Evolutionary conservation across 805 yeast species (phyloP).

Genomic region (Ogataea pilisensis): DNA sequence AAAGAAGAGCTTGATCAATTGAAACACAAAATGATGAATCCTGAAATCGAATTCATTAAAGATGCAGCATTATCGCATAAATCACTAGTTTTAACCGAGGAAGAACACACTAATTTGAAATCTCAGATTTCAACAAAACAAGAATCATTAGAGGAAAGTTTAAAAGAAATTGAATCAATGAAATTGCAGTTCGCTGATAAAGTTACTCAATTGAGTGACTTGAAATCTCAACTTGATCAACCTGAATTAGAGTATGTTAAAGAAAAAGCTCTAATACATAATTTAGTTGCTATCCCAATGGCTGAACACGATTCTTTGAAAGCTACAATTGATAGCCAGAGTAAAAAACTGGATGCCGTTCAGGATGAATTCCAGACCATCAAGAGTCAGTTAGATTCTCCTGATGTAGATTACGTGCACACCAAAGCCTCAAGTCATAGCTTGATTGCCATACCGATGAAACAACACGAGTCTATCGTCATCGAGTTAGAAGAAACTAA

Average conservation of each 20-base stretch:
- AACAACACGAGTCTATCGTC: slow-evolving; percentile 11
- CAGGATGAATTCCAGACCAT: slow-evolving; percentile 1
- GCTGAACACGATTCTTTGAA: slow-evolving; percentile 10
- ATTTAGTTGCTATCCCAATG: slow-evolving; percentile 18
- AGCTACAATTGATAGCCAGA: slow-evolving; percentile 2
- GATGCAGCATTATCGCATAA: slow-evolving; percentile 20
- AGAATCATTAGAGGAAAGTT: slow-evolving; percentile 3
- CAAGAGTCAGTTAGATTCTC: slow-evolving; percentile 20
- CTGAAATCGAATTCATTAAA: slow-evolving; percentile 30
- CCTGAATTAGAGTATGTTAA: slow-evolving; percentile 19
- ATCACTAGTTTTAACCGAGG: slow-evolving; percentile 1
- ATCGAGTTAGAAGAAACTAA: background rate
- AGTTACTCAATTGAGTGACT: background rate
- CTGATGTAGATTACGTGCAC: slow-evolving; percentile 28
- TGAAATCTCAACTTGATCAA: slow-evolving; percentile 6
- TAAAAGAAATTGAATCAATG: background rate
- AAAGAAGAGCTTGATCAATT: background rate
- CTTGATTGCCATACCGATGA: slow-evolving; percentile 19
- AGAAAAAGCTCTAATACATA: slow-evolving; percentile 13
- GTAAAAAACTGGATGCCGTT: slow-evolving; percentile 3
- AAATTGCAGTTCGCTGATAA: background rate
- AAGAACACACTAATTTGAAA: slow-evolving; percentile 12
- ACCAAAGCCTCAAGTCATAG: slow-evolving; percentile 27
- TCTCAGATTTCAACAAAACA: slow-evolving; percentile 1
- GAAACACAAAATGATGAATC: slow-evolving; percentile 9